Conservation (phyloP, 2,329 filamentous ascomycete species). For the Ceratocystis cubensis region DNA sequence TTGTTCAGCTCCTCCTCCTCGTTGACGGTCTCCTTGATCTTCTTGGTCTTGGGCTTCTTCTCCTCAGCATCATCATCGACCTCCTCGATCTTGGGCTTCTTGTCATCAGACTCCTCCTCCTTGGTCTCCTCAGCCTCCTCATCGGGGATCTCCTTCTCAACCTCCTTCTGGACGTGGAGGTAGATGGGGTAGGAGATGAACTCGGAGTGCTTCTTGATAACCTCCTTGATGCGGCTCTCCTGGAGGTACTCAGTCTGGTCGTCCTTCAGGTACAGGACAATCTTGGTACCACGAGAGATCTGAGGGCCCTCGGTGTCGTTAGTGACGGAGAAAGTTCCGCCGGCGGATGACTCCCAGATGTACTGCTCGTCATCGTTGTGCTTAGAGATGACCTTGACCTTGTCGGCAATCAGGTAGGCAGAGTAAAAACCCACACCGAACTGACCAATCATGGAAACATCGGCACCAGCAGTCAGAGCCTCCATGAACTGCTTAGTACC, state of each 20-base stretch:
- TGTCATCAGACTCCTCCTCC: constrained; percentile 58
- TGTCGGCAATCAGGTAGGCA: constrained; percentile 96
- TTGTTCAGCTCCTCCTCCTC: constrained; percentile 99
- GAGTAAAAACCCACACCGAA: constrained; percentile 99
- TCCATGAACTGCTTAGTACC: constrained; percentile 99
- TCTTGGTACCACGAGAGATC: constrained; percentile 91
- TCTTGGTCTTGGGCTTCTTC: constrained; percentile 98
- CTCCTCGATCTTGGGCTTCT: constrained; percentile 94
- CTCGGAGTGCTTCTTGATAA: constrained; percentile 99
- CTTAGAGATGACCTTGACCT: constrained; percentile 91
- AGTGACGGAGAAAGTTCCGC: constrained; percentile 89
- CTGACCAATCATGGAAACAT: constrained; percentile 99
- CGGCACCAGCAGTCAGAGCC: constrained; percentile 91
- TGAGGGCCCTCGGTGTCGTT: constrained; percentile 83
- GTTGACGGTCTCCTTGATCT: constrained; percentile 94
- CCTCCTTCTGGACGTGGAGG: constrained; percentile 98
- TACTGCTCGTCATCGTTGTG: constrained; percentile 99
- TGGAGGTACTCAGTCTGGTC: constrained; percentile 98
- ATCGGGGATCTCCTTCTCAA: constrained; percentile 95
- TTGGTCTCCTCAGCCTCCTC: constrained; percentile 64
- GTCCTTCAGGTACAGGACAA: constrained; percentile 98
- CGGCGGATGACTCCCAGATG: constrained; percentile 95
- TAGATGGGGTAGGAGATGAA: constrained; percentile 99
- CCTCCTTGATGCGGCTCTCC: constrained; percentile 99
- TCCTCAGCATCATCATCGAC: constrained; percentile 80